Conservation (phyloP, 2,329 filamentous ascomycete genomes). For the Botrytis aclada region DNA sequence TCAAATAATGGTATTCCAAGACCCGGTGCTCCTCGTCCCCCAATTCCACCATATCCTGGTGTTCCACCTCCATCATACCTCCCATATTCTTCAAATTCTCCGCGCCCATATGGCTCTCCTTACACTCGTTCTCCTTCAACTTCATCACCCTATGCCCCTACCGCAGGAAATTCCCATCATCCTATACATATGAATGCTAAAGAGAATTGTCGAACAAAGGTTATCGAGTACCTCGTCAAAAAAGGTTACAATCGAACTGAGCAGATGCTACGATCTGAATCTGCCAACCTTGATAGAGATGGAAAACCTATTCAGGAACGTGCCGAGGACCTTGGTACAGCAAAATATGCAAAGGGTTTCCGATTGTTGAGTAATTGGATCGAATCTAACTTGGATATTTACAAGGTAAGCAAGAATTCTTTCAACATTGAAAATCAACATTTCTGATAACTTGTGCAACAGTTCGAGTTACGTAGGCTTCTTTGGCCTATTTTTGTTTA, state of each 20-base stretch:
- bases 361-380: slow-evolving; percentile 76
- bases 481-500: slow-evolving; percentile 95
- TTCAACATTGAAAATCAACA: too few relatives aligned
- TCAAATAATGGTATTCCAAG: background rate
- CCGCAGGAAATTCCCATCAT: background rate
- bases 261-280: slow-evolving; percentile 87
- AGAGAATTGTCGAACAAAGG: slow-evolving; percentile 43
- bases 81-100: background rate
- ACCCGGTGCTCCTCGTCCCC: background rate
- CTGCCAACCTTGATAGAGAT: slow-evolving; percentile 75
- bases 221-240: slow-evolving; percentile 94
- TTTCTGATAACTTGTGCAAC: slow-evolving; percentile 10
- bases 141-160: background rate
- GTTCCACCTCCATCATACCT: background rate
- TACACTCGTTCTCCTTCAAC: background rate
- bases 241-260: slow-evolving; percentile 93
- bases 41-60: background rate
- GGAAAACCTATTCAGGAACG: slow-evolving; percentile 67
- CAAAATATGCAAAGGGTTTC: slow-evolving; percentile 75
- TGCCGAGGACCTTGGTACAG: slow-evolving; percentile 67
- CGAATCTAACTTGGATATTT: slow-evolving; percentile 87
- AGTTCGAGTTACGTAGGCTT: slow-evolving; percentile 84
- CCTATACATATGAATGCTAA: background rate
- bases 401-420: slow-evolving; percentile 62
- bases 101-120: background rate